Conservation (phyloP, 495 filamentous ascomycete species). For the Penicillium ochrochloron region DNA sequence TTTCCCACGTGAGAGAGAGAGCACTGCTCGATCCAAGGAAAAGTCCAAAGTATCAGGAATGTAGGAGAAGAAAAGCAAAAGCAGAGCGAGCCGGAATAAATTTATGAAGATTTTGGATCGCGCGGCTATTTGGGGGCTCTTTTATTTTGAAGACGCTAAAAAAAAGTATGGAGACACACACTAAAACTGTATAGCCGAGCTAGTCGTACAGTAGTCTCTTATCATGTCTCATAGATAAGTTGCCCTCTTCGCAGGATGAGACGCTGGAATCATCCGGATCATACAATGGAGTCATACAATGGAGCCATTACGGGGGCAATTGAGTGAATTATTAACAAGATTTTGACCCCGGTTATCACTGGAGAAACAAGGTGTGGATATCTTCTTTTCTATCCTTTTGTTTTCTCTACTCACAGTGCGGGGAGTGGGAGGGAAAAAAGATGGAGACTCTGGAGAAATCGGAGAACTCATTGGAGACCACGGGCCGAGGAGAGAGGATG, state of each 20-base stretch:
- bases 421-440: slow-evolving; percentile 16
- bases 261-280: slow-evolving; percentile 12
- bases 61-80: slow-evolving; percentile 13
- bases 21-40: slow-evolving; percentile 13
- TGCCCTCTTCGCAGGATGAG: background rate
- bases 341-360: background rate
- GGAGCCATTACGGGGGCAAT: slow-evolving; percentile 5
- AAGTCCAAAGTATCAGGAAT: slow-evolving; percentile 15
- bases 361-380: slow-evolving; percentile 7
- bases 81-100: slow-evolving; percentile 14
- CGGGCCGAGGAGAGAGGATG: background rate
- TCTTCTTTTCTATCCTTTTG: background rate
- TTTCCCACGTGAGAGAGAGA: slow-evolving; percentile 16
- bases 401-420: slow-evolving; percentile 13
- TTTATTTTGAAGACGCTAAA: slow-evolving; percentile 1
- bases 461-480: slow-evolving; percentile 10
- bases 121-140: background rate
- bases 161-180: slow-evolving; percentile 7
- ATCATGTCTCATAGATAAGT: slow-evolving; percentile 26
- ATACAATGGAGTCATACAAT: slow-evolving; percentile 6
- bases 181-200: slow-evolving; percentile 21
- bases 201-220: slow-evolving; percentile 10
- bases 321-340: slow-evolving; percentile 11
- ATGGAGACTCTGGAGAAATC: slow-evolving; percentile 21
- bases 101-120: background rate